These are phyloP conservation scores for Lentinula detonsa DNA, from an alignment of 768 basidiomycete genomes.

Conservation along the genomic window DNA sequence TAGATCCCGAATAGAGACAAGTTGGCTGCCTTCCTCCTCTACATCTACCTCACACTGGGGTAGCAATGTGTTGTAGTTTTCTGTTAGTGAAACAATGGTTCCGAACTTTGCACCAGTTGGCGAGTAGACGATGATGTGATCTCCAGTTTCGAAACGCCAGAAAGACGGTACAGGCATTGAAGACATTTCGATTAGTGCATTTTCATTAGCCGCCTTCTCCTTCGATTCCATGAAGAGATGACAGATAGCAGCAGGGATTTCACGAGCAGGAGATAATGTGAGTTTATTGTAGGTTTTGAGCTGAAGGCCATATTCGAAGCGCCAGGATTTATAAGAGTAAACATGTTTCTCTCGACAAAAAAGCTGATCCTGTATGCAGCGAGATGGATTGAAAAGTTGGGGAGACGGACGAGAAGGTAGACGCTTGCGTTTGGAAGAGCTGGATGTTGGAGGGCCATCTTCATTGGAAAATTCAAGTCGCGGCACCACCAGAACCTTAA, in stretches of 20 bases:
- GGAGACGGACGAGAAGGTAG: not conserved
- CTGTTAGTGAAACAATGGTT: not conserved
- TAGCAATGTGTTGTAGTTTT: not conserved
- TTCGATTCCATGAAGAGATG: not conserved
- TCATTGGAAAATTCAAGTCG: not conserved
- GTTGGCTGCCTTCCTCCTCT: not conserved
- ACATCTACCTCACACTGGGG: not conserved
- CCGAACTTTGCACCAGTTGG: not conserved
- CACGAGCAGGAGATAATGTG: not conserved
- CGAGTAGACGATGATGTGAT: not conserved
- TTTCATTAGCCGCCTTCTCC: not conserved
- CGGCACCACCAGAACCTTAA: not conserved
- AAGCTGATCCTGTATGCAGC: not conserved
- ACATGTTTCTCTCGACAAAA: not conserved
- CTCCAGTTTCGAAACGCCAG: not conserved
- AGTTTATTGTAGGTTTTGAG: not conserved
- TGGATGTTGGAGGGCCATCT: not conserved
- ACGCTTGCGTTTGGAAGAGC: not conserved
- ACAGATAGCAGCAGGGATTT: not conserved
- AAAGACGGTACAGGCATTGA: not conserved
- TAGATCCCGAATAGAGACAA: not conserved
- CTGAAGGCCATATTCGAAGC: not conserved
- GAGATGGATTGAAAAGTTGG: not conserved
- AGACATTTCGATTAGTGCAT: not conserved
- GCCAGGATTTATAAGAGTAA: not conserved